A percentile compares a stretch with the other conserved stretches of the same genome.
These are phyloP conservation scores for Chenopodium suecicum DNA, from an alignment of 148 eudicot genomes.

Conservation along the genomic window DNA sequence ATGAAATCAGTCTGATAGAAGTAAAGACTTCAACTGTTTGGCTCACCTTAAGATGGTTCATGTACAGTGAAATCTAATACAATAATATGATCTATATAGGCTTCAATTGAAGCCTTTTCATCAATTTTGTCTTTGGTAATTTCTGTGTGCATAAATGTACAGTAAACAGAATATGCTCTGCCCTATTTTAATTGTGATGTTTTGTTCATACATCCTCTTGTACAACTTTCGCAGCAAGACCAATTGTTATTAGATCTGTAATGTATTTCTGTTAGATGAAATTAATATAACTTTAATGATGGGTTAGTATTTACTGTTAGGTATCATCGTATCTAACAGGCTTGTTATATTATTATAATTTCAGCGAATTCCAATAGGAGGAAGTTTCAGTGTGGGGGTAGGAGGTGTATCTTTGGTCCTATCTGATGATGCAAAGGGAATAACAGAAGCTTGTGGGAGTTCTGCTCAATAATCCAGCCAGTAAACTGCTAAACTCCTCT, in stretches of 20 bases:
- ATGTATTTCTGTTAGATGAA: neutral
- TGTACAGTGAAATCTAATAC: slow-evolving; percentile 17
- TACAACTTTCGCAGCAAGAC: neutral
- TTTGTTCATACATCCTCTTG: slow-evolving; percentile 6
- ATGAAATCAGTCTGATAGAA: neutral
- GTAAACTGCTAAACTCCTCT: neutral
- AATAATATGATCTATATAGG: neutral
- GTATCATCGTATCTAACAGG: neutral
- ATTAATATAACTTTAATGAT: neutral
- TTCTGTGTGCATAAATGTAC: neutral
- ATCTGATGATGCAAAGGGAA: neutral
- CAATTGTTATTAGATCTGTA: neutral
- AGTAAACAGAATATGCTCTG: neutral
- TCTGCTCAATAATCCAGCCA: neutral
- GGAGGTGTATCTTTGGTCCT: neutral
- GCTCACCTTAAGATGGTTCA: neutral
- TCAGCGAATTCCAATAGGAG: neutral
- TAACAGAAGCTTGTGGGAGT: neutral
- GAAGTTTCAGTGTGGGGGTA: neutral
- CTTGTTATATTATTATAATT: neutral
- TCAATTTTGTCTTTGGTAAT: neutral
- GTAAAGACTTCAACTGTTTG: slow-evolving; percentile 11
- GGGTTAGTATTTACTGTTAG: neutral
- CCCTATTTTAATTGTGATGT: neutral
- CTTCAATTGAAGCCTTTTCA: neutral